phyloP scores from a whole-genome alignment of 257 asterid genomes.

The Nicotiana paniculata region DNA sequence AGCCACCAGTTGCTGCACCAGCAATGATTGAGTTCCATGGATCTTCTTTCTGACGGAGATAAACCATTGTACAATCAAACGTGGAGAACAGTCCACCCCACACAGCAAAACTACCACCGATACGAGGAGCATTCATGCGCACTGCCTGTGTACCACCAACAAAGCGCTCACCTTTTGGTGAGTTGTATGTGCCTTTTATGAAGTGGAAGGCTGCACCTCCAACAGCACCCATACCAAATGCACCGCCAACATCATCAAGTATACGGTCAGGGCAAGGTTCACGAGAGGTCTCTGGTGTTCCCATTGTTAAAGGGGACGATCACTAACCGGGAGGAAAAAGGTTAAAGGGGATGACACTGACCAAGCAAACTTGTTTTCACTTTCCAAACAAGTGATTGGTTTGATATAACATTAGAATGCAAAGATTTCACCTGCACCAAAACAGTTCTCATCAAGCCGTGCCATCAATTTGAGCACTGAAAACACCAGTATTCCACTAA shows the following conservation, averaged over 20 bases:
- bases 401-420: background rate
- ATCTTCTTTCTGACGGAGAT: slow-evolving; percentile 78
- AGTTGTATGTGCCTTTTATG: slow-evolving; percentile 65
- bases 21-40: slow-evolving; percentile 90
- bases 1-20: slow-evolving; percentile 95
- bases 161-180: slow-evolving; percentile 84
- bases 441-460: background rate
- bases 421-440: background rate
- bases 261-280: slow-evolving; percentile 98
- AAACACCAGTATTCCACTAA: background rate
- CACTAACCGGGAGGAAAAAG: background rate
- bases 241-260: slow-evolving; percentile 82
- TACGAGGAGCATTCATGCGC: slow-evolving; percentile 93
- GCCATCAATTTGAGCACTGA: background rate
- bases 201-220: slow-evolving; percentile 85
- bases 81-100: slow-evolving; percentile 96
- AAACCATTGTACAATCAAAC: slow-evolving; percentile 86
- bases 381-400: background rate
- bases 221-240: slow-evolving; percentile 87
- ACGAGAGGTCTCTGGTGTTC: slow-evolving; percentile 80
- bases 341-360: background rate
- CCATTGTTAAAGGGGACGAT: slow-evolving; percentile 30
- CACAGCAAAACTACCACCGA: slow-evolving; percentile 95
- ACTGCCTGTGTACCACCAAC: slow-evolving; percentile 77
- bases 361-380: background rate